Evolutionary conservation across 1,284 basidiomycete genomes (phyloP).

Genomic region (Cutaneotrichosporon mucoides): DNA sequence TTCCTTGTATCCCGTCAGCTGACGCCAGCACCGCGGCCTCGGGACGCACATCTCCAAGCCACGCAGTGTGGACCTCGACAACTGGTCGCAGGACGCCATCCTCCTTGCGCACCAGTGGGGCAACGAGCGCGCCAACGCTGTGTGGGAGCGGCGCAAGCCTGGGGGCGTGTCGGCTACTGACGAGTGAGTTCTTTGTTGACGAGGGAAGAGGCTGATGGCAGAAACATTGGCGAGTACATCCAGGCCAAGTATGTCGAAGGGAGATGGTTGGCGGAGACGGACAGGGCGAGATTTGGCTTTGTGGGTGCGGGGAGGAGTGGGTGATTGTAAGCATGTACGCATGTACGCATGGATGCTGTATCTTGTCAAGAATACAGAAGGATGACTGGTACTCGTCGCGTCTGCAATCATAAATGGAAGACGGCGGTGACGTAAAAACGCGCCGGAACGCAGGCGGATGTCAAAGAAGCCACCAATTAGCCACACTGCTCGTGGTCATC

Average conservation of each 20-base stretch:
- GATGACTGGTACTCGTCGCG: too few species aligned
- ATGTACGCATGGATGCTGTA: too few species aligned
- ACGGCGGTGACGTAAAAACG: too few species aligned
- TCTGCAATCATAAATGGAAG: too few species aligned
- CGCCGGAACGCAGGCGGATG: too few species aligned
- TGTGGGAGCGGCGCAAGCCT: conserved; percentile 47
- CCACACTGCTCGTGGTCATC: too few species aligned
- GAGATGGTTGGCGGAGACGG: conserved; percentile 35
- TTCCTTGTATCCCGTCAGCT: neutral
- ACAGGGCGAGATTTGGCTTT: conserved; percentile 24
- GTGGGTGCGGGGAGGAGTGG: too few species aligned
- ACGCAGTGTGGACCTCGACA: conserved; percentile 53
- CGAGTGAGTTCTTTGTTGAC: conserved; percentile 39
- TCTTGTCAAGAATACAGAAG: too few species aligned
- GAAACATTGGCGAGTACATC: conserved; percentile 43
- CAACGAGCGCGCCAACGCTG: conserved; percentile 45
- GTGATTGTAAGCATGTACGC: too few species aligned
- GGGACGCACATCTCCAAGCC: conserved; percentile 55
- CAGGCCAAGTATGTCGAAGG: conserved; percentile 50
- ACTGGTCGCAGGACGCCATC: conserved; percentile 50
- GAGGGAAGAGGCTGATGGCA: conserved; percentile 3
- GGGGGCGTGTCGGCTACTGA: conserved; percentile 24
- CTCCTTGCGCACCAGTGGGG: conserved; percentile 45
- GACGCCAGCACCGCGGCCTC: conserved; percentile 48
- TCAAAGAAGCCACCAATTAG: too few species aligned